phyloP scores from a whole-genome alignment of 805 yeast species.

The Candida piceae region DNA sequence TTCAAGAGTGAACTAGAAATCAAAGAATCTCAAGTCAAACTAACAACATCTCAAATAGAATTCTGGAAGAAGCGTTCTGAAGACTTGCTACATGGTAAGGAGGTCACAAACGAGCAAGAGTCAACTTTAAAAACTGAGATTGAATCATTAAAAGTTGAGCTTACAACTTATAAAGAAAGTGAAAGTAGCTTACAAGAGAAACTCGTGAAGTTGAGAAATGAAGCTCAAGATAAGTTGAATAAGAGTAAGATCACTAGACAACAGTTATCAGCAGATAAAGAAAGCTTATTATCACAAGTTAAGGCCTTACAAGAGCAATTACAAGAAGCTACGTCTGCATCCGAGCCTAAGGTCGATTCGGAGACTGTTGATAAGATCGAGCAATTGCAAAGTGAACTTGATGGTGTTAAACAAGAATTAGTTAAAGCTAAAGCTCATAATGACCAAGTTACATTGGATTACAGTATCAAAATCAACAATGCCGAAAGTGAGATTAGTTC shows the following conservation, averaged over 20 bases:
- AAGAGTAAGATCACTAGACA: slow-evolving; percentile 22
- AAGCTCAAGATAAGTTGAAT: slow-evolving; percentile 29
- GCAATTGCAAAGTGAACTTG: slow-evolving; percentile 1
- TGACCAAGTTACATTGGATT: slow-evolving; percentile 12
- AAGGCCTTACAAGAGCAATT: slow-evolving; percentile 13
- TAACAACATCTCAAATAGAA: slow-evolving; percentile 49
- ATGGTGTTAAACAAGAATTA: slow-evolving; percentile 5
- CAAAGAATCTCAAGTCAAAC: slow-evolving; percentile 43
- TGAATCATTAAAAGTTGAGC: slow-evolving; percentile 17
- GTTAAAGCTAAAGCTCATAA: slow-evolving; percentile 9
- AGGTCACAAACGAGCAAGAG: slow-evolving; percentile 14
- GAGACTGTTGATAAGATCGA: background rate
- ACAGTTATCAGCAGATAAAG: slow-evolving; percentile 14
- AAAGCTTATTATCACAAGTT: slow-evolving; percentile 9
- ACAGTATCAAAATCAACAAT: slow-evolving; percentile 10
- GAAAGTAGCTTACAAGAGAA: slow-evolving; percentile 17
- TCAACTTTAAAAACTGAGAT: slow-evolving; percentile 17
- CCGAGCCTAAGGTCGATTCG: background rate
- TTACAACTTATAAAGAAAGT: slow-evolving; percentile 12
- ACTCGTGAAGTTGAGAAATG: slow-evolving; percentile 26
- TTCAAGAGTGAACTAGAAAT: slow-evolving; percentile 33
- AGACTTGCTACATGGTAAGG: slow-evolving; percentile 33
- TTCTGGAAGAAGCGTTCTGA: slow-evolving; percentile 53
- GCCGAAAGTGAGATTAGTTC: slow-evolving; percentile 13
- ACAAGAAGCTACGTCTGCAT: slow-evolving; percentile 1